These are phyloP conservation scores for Ceriops decandra DNA, from an alignment of 345 rosid genomes.

Conservation along the genomic window DNA sequence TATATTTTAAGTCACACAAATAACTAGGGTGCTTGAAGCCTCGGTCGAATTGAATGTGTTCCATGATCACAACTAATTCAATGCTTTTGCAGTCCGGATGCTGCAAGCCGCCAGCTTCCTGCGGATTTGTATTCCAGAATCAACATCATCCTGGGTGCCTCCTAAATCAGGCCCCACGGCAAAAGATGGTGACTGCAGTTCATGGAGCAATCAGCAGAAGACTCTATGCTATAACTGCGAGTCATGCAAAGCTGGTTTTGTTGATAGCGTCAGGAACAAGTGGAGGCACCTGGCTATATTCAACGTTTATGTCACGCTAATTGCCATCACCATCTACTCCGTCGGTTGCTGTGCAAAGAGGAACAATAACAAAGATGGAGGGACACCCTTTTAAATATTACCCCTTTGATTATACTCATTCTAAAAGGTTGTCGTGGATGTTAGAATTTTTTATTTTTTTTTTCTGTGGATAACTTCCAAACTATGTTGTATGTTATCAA, in stretches of 20 bases:
- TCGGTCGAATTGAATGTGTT: too few species aligned
- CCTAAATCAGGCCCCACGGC: not conserved
- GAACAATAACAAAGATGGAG: slow-evolving; percentile 3
- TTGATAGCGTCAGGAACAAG: slow-evolving; percentile 6
- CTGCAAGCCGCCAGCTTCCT: slow-evolving; percentile 23
- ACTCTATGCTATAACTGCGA: slow-evolving; percentile 24
- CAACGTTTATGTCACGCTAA: not conserved
- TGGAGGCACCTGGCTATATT: slow-evolving; percentile 14
- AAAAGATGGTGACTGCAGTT: slow-evolving; percentile 13
- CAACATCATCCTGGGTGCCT: slow-evolving; percentile 9
- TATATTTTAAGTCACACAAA: too few species aligned
- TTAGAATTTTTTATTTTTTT: too few species aligned
- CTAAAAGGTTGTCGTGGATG: too few species aligned
- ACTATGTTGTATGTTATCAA: too few species aligned
- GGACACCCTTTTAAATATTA: too few species aligned
- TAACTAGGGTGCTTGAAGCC: too few species aligned
- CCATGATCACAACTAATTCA: not conserved
- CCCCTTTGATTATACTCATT: too few species aligned
- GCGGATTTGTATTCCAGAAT: slow-evolving; percentile 15
- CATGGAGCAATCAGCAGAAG: slow-evolving; percentile 21
- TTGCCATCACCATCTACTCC: slow-evolving; percentile 4
- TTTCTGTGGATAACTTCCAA: too few species aligned
- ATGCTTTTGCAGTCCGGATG: slow-evolving; percentile 16
- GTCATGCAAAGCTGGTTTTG: slow-evolving; percentile 20
- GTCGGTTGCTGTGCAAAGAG: slow-evolving; percentile 30